Base-by-base conservation (phyloP, 306 rosid genomes). In the Prosopis cineraria region DNA sequence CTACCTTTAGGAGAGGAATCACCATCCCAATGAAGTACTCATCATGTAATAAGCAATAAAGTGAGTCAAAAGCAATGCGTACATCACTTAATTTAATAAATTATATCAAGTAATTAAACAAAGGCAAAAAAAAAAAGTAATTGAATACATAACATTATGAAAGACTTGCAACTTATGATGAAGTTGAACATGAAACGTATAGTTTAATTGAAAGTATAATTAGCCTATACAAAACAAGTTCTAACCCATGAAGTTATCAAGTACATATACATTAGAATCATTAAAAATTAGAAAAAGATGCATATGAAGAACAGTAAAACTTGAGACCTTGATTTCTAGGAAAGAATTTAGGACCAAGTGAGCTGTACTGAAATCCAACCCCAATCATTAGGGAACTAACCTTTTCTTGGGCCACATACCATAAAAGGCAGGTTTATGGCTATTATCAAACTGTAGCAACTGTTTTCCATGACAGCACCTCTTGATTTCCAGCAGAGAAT, bases 381-480 rank as follows among this genome's bases (percentile, higher is more conserved):
- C 29, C 68, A 71, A 17, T 66, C 68, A 70, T 27, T 31, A 58
- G 81, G 5, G n/a, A 55, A 58, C 83, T 75, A 70, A 91, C 99
- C 99, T 96, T 85, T 81, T 90, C 65, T 80, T 72, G 3, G 89
- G 82, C 98, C 99, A 91, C 73, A 87, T 73, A 55, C 99, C 99
- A 77, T 91, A 96, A 84, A 91, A 96, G 39, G 98, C 96, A 78
- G 98, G 99, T 77, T 97, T 91, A 79, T 85, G 87, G 82, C 96
- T 81, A 53, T 96, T 93, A 79, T 88, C 96, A 82, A 93, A 96
- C 84, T 96, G 99, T 66, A 93, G 69, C 82, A 96, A 73, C 85
- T 96, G 98, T 48, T 84, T 91, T 52, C 85, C 79, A 62, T 62
- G 79, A 72, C 66, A 56, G 63, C 78, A 76, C 84, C 85, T 91